A percentile compares a stretch with the other conserved stretches of the same genome.
Evolutionary conservation across 768 basidiomycete species (phyloP).

Genomic region (Lepiota brunneoincarnata): DNA sequence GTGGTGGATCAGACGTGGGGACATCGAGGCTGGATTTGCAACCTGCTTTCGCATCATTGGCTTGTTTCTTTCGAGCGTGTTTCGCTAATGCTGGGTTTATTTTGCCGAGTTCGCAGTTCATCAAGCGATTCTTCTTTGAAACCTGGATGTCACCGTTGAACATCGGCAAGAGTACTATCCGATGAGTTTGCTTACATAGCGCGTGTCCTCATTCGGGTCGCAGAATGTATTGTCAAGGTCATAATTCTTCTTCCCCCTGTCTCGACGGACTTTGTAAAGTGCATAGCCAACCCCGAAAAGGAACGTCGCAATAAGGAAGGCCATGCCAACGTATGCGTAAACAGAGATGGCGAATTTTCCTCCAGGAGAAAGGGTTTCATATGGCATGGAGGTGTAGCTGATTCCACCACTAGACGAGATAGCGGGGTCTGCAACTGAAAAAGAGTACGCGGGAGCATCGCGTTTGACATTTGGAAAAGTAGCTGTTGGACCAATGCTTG

Average conservation of each 20-base stretch:
- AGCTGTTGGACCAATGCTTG: not conserved
- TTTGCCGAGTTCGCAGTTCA: slow-evolving; percentile 2
- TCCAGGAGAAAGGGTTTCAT: slow-evolving; percentile 4
- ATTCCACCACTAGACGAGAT: not conserved
- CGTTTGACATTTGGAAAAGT: not conserved
- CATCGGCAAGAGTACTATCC: too few relatives aligned
- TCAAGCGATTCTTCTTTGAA: slow-evolving; percentile 5
- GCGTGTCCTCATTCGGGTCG: slow-evolving; percentile 3
- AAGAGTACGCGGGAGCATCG: slow-evolving; percentile 2
- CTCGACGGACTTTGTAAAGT: not conserved
- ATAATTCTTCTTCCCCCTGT: slow-evolving; percentile 8
- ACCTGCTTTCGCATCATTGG: not conserved
- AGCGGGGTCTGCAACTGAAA: slow-evolving; percentile 1
- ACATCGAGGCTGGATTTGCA: slow-evolving; percentile 9
- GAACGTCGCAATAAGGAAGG: slow-evolving; percentile 21
- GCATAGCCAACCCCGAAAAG: slow-evolving; percentile 19
- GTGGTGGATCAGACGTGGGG: slow-evolving; percentile 8
- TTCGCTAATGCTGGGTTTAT: not conserved
- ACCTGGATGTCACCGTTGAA: not conserved
- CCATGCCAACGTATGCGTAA: slow-evolving; percentile 28
- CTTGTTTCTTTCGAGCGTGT: slow-evolving; percentile 6
- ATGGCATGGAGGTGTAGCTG: slow-evolving; percentile 8
- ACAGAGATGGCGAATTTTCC: slow-evolving; percentile 20
- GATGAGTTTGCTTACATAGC: not conserved
- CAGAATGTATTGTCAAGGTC: slow-evolving; percentile 6